A percentile compares a stretch with the other conserved stretches of the same genome.
These are phyloP conservation scores for Pyrenochaeta sp. DNA, from an alignment of 2,329 filamentous ascomycete species.

Conservation along the genomic window DNA sequence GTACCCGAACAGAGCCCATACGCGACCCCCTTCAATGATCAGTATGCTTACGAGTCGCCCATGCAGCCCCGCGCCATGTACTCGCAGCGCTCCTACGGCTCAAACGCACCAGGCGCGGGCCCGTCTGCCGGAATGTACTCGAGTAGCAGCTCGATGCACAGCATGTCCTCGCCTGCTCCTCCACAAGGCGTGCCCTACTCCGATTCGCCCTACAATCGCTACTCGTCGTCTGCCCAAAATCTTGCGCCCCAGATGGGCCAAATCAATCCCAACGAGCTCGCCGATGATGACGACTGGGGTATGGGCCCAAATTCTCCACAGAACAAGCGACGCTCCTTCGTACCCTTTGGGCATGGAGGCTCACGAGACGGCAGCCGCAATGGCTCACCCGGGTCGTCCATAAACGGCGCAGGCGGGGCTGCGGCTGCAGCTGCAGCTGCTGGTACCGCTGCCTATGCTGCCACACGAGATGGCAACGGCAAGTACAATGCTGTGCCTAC, in stretches of 20 bases:
- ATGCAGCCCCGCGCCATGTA: slow-evolving; percentile 30
- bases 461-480: slow-evolving; percentile 48
- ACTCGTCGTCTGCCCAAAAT: slow-evolving; percentile 52
- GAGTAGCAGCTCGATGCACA: slow-evolving; percentile 55
- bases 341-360: slow-evolving; percentile 59
- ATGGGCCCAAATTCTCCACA: slow-evolving; percentile 62
- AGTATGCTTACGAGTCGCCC: slow-evolving; percentile 33
- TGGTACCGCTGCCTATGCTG: slow-evolving; percentile 34
- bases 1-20: slow-evolving; percentile 32
- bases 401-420: slow-evolving; percentile 49
- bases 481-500: slow-evolving; percentile 67
- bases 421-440: slow-evolving; percentile 51
- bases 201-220: slow-evolving; percentile 74
- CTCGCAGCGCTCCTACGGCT: slow-evolving; percentile 30
- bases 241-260: slow-evolving; percentile 49
- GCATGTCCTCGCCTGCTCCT: slow-evolving; percentile 52
- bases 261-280: slow-evolving; percentile 81
- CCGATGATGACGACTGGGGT: slow-evolving; percentile 88
- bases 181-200: slow-evolving; percentile 56
- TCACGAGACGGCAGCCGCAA: slow-evolving; percentile 52
- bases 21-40: slow-evolving; percentile 37
- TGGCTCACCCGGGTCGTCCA: slow-evolving; percentile 52
- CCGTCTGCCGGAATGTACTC: slow-evolving; percentile 46
- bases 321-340: slow-evolving; percentile 66
- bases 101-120: slow-evolving; percentile 39